phyloP scores from a whole-genome alignment of 768 basidiomycete species.

The Brasilioporus rufonigricans region DNA sequence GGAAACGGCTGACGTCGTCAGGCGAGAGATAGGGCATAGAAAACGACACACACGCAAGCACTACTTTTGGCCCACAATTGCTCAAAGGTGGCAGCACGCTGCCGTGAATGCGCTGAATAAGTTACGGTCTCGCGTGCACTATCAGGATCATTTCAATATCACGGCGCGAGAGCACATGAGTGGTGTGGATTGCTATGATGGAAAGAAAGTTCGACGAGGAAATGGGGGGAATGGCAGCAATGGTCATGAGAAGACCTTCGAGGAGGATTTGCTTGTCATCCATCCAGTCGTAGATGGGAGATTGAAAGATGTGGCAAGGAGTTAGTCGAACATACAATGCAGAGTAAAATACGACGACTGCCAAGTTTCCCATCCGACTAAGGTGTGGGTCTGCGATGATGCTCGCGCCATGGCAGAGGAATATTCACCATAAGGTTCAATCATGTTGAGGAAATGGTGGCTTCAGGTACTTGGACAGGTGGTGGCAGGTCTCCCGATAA shows the following conservation, averaged over 20 bases:
- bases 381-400: neutral
- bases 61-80: conserved; percentile 26
- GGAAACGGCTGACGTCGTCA: conserved; percentile 44
- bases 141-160: conserved; percentile 58
- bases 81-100: conserved; percentile 49
- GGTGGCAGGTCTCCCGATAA: conserved; percentile 55
- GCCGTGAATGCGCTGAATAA: conserved; percentile 40
- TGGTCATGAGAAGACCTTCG: conserved; percentile 19
- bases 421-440: neutral
- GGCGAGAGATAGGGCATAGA: conserved; percentile 46
- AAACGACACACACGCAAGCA: conserved; percentile 26
- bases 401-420: neutral
- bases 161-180: conserved; percentile 75
- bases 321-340: conserved; percentile 13
- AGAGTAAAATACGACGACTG: conserved; percentile 1
- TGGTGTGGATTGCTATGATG: conserved; percentile 71
- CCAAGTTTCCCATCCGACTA: neutral
- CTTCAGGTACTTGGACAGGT: conserved; percentile 36
- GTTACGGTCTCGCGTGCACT: conserved; percentile 51
- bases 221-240: conserved; percentile 14
- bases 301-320: conserved; percentile 51
- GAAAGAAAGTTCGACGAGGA: conserved; percentile 43
- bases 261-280: conserved; percentile 54
- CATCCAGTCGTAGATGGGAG: conserved; percentile 68
- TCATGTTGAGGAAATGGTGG: conserved; percentile 14